Base-by-base conservation (phyloP, 495 filamentous ascomycete species). In the Pseudevernia furfuracea region DNA sequence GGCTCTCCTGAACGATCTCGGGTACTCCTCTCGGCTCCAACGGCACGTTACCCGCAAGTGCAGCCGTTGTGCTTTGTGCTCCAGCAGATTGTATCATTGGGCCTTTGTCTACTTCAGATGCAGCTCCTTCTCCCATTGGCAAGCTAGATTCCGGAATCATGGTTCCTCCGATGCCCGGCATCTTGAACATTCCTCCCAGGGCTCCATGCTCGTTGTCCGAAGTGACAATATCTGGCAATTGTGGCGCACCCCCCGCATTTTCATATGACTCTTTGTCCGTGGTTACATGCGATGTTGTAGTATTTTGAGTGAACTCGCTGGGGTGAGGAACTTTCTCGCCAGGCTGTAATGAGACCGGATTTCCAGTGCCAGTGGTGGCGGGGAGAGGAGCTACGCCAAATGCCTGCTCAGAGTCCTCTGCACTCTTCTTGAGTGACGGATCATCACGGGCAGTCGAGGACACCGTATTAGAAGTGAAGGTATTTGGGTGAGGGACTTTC, bases 131-230 rank as follows among this genome's bases (percentile, higher is more conserved):
- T 49, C 80, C 81, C 68, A 92, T 88, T 23, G 89, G 89, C 60
- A 95, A 80, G 74, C 89, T 90, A 30, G 91, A 94, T 76, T 96
- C 91, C 14, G 91, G 91, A 67, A 94, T 93, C 77, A 89, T 75
- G 74, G 82, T 86, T 39, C 76, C 79, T 19, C 81, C 78, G 44
- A 87, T 74, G n/a, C 82, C 79, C 21, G 89, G 87, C 48, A 91
- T 74, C 41, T 79, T 76, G 58, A 88, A 86, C 74, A 63, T 80
- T 78, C 60, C 79, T 58, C 84, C 81, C 46, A 80, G 76, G 17
- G 70, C 69, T 57, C 78, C 80, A 39, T 76, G 71, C 64, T 79
- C 75, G 58, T 67, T 71, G 59, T 77, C 69, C 44, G 79, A 76
- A 39, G 75, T 80, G 53, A 78, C 72, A 36, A 80, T 75, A 25